Conservation (phyloP, 2,329 filamentous ascomycete genomes). For the Phialophora verrucosa region DNA sequence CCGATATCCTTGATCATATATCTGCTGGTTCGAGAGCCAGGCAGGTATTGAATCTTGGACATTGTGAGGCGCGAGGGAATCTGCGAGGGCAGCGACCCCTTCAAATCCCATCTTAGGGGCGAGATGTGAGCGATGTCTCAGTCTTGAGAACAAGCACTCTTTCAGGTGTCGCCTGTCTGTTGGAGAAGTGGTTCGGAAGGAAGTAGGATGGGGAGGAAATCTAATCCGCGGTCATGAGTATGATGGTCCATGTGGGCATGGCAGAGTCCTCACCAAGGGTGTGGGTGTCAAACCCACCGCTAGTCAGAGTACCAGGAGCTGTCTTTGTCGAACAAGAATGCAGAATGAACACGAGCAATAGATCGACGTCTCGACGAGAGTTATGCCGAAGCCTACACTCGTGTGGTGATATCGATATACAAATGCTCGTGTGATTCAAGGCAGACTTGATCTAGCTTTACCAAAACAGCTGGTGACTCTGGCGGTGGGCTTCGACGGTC, state of each 20-base stretch:
- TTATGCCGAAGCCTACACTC: slow-evolving; percentile 25
- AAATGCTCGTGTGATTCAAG: slow-evolving; percentile 29
- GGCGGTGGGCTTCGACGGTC: slow-evolving; percentile 36
- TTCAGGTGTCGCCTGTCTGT: neutral
- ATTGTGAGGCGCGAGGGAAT: slow-evolving; percentile 23
- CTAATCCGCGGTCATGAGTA: slow-evolving; percentile 5
- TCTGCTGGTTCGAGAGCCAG: slow-evolving; percentile 27
- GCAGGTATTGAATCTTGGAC: slow-evolving; percentile 27
- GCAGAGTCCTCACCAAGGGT: slow-evolving; percentile 17
- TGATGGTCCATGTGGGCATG: neutral
- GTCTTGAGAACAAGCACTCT: neutral
- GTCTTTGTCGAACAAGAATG: slow-evolving; percentile 25
- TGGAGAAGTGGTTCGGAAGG: neutral
- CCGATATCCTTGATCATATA: slow-evolving; percentile 3
- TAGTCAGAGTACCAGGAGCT: slow-evolving; percentile 31
- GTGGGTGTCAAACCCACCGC: slow-evolving; percentile 31
- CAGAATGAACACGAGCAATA: slow-evolving; percentile 26
- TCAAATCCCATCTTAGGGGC: slow-evolving; percentile 29
- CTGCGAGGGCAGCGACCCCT: slow-evolving; percentile 21
- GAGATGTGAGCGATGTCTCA: neutral
- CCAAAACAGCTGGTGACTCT: slow-evolving; percentile 36
- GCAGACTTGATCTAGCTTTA: slow-evolving; percentile 26
- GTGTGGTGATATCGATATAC: slow-evolving; percentile 20
- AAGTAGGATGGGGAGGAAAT: slow-evolving; percentile 7
- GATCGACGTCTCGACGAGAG: slow-evolving; percentile 19